Conservation (phyloP, 2,329 filamentous ascomycete genomes). For the Onygena corvina region DNA sequence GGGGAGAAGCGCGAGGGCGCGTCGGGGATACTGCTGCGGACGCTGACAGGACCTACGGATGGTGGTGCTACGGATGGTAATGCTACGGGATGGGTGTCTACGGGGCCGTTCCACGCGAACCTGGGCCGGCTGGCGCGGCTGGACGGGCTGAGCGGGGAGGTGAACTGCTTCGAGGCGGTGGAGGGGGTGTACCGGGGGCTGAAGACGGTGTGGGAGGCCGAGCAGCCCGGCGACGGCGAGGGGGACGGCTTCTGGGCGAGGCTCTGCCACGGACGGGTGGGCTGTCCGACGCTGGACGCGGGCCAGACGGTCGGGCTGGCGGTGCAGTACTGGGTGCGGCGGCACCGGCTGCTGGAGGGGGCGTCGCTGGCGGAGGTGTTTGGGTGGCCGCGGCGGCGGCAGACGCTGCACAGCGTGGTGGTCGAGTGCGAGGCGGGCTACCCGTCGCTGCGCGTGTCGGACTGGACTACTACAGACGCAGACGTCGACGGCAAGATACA, state of each 20-base stretch:
- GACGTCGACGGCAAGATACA: constrained; percentile 25
- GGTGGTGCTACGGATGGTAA: background rate
- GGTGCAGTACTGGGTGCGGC: constrained; percentile 34
- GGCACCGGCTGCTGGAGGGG: constrained; percentile 25
- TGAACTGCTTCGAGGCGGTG: constrained; percentile 38
- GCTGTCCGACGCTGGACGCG: constrained; percentile 33
- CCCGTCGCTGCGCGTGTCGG: constrained; percentile 34
- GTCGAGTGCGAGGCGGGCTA: constrained; percentile 37
- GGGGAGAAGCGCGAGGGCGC: constrained; percentile 33
- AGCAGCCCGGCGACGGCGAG: constrained; percentile 27
- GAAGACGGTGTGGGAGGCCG: constrained; percentile 32
- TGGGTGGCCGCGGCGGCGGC: constrained; percentile 19
- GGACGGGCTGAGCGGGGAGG: constrained; percentile 34
- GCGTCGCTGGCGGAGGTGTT: constrained; percentile 12
- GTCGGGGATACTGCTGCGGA: constrained; percentile 32
- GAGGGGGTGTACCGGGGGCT: constrained; percentile 34
- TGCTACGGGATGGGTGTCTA: constrained; percentile 24
- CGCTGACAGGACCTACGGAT: constrained; percentile 26
- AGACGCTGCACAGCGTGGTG: constrained; percentile 25
- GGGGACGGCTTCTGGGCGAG: constrained; percentile 27
- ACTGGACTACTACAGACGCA: constrained; percentile 12
- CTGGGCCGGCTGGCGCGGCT: constrained; percentile 34
- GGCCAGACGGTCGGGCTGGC: constrained; percentile 30
- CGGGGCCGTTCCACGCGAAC: constrained; percentile 33
- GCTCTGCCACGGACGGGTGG: constrained; percentile 32